Base-by-base conservation (phyloP, 2,329 filamentous ascomycete species). In the Lecanicillium sp. region DNA sequence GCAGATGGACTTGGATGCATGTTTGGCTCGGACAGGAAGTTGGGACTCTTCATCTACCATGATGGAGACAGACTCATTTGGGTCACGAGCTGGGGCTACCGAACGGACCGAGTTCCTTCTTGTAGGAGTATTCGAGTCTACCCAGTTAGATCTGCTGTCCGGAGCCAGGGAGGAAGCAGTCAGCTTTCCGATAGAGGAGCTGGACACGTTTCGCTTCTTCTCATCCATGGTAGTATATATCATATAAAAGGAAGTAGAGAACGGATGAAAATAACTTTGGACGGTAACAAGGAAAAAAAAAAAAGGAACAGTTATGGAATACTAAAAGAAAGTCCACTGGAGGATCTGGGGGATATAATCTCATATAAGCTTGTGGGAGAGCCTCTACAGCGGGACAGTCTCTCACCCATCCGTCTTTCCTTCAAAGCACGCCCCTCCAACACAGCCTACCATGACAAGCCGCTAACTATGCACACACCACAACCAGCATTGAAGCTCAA, bases 41-140 rank as follows among this genome's bases (percentile, higher is more conserved):
- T 39, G 40, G 8, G 48, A 30, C 21, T 49, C 48, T 5, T 47
- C 43, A 24, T 40, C 48, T 27, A 43, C 17, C 10, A 26, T 30
- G 20, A 40, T 20, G 11, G 14, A 14, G 9, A 37, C 29, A 10
- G 32, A 20, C 29, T 41, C 30, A 27, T 36, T n/a, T 39, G 27
- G 27, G 26, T 27, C 24, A 27, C 33, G 7, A 8, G 41, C 19
- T 20, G 24, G 39, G 12, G 32, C 39, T 21, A 33, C 17, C 21
- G 35, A 50, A 2, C 26, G 32, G 5, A 45, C 26, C 2, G 43
- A 43, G 3, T 52, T 51, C 37, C 40, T 19, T 44, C 49, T 21
- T 2, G 49, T 40, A 2, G 49, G 44, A 4, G 53, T 39, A 14
- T 36, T 46, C 10, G 50, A 47, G 8, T 40, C 40, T 5, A 32